These are phyloP conservation scores for Cadophora luteo-olivacea DNA, from an alignment of 2,329 filamentous ascomycete genomes.

Conservation along the genomic window DNA sequence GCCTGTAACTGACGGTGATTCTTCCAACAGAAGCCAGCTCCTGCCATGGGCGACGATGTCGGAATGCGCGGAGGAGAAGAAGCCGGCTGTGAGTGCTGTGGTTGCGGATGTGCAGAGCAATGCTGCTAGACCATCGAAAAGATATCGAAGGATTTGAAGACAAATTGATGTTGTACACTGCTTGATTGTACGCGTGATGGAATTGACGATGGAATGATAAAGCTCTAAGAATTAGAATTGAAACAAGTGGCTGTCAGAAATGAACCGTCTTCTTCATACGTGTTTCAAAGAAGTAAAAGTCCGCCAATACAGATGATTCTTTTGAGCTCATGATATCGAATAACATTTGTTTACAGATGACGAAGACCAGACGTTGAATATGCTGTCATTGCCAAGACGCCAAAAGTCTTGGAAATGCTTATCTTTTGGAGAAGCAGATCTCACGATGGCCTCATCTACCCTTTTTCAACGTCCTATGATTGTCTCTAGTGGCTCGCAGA, in stretches of 20 bases:
- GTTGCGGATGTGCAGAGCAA: constrained; percentile 31
- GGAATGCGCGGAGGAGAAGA: constrained; percentile 36
- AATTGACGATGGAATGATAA: neutral
- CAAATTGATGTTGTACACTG: neutral
- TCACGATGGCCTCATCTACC: neutral
- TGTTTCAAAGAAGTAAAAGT: neutral
- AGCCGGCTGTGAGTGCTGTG: constrained; percentile 35
- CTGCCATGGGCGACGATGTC: constrained; percentile 33
- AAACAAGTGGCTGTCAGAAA: neutral
- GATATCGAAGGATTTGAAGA: neutral
- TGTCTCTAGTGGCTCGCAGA: neutral
- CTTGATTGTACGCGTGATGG: neutral
- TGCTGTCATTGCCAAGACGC: neutral
- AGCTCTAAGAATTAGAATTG: neutral
- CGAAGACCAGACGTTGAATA: constrained; percentile 4
- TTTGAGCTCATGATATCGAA: neutral
- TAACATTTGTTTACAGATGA: neutral
- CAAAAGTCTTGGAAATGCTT: constrained; percentile 12
- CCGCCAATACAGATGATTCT: neutral
- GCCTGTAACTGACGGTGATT: constrained; percentile 17
- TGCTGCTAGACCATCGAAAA: constrained; percentile 31
- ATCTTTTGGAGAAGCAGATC: neutral
- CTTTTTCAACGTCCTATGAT: neutral
- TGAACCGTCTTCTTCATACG: neutral
- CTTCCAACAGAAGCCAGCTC: constrained; percentile 29